Percentiles rank a stretch among this genome's conserved stretches.
Conservation (phyloP, 2,329 filamentous ascomycete species). For the Fusarium sp. region DNA sequence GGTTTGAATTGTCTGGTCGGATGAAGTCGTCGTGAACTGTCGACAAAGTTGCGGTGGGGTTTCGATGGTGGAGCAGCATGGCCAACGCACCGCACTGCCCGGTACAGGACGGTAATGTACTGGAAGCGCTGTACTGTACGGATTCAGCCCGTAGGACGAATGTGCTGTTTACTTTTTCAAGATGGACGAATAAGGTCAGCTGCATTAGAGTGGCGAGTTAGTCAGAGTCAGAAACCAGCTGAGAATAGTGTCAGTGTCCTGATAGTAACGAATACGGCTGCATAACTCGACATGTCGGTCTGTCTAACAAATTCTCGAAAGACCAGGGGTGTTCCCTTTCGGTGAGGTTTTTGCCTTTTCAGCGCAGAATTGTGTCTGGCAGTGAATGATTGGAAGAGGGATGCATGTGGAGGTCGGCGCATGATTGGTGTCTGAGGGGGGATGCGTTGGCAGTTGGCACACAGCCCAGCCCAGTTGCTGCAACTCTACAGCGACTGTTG, state of each 20-base stretch:
- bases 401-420: conserved; percentile 38
- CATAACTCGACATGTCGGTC: conserved; percentile 37
- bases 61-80: conserved; percentile 37
- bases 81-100: conserved; percentile 39
- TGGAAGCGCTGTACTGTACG: background rate
- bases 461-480: conserved; percentile 30
- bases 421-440: conserved; percentile 47
- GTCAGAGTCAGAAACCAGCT: conserved; percentile 16
- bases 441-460: conserved; percentile 44
- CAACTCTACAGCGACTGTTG: conserved; percentile 37
- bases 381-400: conserved; percentile 40
- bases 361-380: conserved; percentile 35
- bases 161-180: conserved; percentile 10
- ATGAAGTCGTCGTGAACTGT: conserved; percentile 41
- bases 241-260: conserved; percentile 10
- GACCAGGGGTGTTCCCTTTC: conserved; percentile 11
- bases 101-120: background rate
- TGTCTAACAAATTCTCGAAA: conserved; percentile 35
- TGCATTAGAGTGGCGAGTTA: conserved; percentile 27
- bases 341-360: conserved; percentile 20
- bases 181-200: conserved; percentile 16
- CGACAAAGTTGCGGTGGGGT: conserved; percentile 37
- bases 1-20: background rate
- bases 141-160: conserved; percentile 18
- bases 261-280: conserved; percentile 22